Conservation (phyloP, 768 basidiomycete species). For the Russula emetica region DNA sequence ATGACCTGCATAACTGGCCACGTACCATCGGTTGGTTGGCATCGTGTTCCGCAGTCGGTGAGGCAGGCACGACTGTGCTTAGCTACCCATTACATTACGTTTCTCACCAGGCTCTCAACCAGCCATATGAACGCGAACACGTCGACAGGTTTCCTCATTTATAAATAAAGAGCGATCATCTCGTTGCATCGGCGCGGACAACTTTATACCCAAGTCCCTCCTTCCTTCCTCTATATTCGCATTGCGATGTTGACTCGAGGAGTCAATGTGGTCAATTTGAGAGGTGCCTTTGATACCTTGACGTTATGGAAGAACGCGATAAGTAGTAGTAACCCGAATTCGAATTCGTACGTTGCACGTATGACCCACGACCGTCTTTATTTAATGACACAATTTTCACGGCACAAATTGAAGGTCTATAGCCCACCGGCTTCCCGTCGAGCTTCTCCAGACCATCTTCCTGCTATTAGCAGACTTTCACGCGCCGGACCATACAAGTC, state of each 20-base stretch:
- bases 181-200: background rate
- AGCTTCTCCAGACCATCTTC: slow-evolving; percentile 19
- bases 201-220: background rate
- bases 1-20: background rate
- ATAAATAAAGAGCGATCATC: background rate
- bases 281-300: background rate
- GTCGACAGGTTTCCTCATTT: slow-evolving; percentile 9
- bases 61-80: too few relatives aligned
- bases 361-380: background rate
- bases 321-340: too few relatives aligned
- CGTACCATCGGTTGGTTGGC: background rate
- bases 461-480: background rate
- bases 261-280: background rate
- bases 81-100: background rate
- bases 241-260: slow-evolving; percentile 1
- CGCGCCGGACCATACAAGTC: background rate
- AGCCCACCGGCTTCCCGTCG: slow-evolving; percentile 6
- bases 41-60: too few relatives aligned
- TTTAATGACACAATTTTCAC: background rate
- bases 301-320: background rate
- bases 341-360: slow-evolving; percentile 5
- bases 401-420: background rate
- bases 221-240: background rate
- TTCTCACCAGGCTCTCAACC: background rate
- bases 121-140: background rate